Evolutionary conservation across 768 basidiomycete species (phyloP).

Genomic region (Lentinula detonsa): DNA sequence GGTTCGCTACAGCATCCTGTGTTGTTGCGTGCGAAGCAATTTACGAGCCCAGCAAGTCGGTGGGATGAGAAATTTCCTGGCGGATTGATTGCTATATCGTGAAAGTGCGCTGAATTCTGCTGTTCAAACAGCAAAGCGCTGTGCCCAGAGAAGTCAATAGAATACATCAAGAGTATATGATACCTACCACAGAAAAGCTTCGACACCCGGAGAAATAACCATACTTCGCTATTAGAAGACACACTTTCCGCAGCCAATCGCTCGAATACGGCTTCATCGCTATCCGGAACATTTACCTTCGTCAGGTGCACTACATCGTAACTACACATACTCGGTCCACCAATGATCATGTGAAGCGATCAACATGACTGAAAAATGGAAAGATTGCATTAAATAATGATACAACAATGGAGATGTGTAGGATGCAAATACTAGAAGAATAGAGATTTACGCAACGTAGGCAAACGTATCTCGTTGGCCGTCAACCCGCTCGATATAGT

Average conservation of each 20-base stretch:
- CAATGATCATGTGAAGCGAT: background rate
- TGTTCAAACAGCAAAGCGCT: background rate
- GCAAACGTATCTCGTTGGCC: slow-evolving; percentile 72
- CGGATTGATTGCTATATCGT: background rate
- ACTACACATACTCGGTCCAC: background rate
- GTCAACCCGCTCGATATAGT: slow-evolving; percentile 94
- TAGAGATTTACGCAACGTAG: slow-evolving; percentile 24
- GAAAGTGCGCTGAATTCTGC: background rate
- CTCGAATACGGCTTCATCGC: background rate
- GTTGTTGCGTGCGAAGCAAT: background rate
- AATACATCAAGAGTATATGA: background rate
- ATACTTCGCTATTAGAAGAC: background rate
- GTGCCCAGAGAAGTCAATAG: background rate
- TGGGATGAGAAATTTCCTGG: background rate
- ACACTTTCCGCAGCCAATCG: background rate
- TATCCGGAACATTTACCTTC: background rate
- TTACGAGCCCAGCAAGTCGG: background rate
- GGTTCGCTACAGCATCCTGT: background rate
- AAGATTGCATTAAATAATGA: slow-evolving; percentile 1
- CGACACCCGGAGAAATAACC: background rate
- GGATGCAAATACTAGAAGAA: slow-evolving; percentile 10
- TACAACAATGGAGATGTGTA: slow-evolving; percentile 12
- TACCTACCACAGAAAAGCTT: background rate
- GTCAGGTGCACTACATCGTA: background rate
- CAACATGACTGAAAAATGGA: background rate